Base-by-base conservation (phyloP, 768 basidiomycete species). In the Mycena olivaceomarginata region DNA sequence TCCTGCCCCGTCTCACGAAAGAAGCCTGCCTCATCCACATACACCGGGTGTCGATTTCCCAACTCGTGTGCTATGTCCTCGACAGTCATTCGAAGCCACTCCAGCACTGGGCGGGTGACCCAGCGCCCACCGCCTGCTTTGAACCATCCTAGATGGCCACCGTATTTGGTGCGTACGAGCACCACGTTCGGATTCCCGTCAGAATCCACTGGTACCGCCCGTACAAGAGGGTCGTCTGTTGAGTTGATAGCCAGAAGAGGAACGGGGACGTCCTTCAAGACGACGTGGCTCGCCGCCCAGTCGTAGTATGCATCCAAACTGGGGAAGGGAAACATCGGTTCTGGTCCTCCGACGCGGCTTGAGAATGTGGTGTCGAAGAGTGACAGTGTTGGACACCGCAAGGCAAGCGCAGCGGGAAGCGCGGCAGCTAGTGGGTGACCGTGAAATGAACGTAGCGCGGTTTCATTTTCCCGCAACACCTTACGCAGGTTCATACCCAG, bases 191-290 rank as follows among this genome's bases (percentile, higher is more conserved):
- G 60, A 46, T 63, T 71, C 0, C 60, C 60, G 2, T 46, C 70
- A 0, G 53, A 5, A 15, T 64, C 46, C 11, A 51, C 45, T 0
- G 70, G 60, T n/a, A 71, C 60, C 10, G 70, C 70, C 2, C 59
- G 60, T 0, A 71, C 70, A 5, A 71, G 70, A 11, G 70, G 70
- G 51, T 71, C 70, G 37, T 71, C 59, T 31, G 70, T 71, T 18
- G 70, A 71, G 60, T 71, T 71, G 31, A 71, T 71, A 20, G 70
- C 60, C 12, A 71, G 60, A 3, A 71, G 46, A 8, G 70, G 70
- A 15, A 63, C 46, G 11, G 12, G 48, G 10, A 71, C 70, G n/a
- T 71, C 46, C 37, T 63, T 57, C 40, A 69, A 56, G 11, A 45
- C 68, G 20, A 43, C 45, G 39, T 71, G 45, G 46, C 70, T 71